These are phyloP conservation scores for Rhizophagus sp. DNA, from an alignment of 192 early-diverging fungal genomes.

Conservation along the genomic window DNA sequence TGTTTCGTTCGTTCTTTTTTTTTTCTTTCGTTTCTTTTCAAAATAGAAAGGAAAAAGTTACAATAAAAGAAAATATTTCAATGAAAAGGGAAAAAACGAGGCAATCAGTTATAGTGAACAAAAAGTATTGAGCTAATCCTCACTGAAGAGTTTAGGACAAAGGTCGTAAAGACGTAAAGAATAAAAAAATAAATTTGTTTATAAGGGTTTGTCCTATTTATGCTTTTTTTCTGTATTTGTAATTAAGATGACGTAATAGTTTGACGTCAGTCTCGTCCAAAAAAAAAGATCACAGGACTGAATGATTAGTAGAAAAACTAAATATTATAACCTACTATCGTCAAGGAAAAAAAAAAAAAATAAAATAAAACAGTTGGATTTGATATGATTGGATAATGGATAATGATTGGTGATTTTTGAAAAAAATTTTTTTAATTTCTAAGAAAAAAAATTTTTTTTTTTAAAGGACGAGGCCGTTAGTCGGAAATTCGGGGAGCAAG, in stretches of 20 bases:
- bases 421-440: background rate
- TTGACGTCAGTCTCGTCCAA: constrained; percentile 8
- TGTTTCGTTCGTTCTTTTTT: background rate
- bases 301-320: background rate
- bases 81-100: constrained; percentile 4
- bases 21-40: background rate
- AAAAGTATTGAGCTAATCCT: constrained; percentile 8
- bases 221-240: constrained; percentile 3
- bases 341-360: background rate
- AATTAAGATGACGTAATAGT: background rate
- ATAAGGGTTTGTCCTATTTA: background rate
- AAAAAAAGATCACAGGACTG: background rate
- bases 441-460: background rate
- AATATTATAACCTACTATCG: background rate
- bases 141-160: constrained; percentile 24
- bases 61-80: background rate
- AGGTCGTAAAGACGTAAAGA: background rate
- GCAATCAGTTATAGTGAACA: background rate
- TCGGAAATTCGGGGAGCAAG: constrained; percentile 17
- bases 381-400: background rate
- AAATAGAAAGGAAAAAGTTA: background rate
- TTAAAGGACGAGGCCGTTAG: constrained; percentile 15
- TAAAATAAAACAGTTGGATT: background rate
- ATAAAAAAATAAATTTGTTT: background rate
- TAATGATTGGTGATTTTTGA: background rate